Percentiles rank a stretch among this genome's conserved stretches.
Conservation (phyloP, 441 rosid species). For the Euphorbia corollata region DNA sequence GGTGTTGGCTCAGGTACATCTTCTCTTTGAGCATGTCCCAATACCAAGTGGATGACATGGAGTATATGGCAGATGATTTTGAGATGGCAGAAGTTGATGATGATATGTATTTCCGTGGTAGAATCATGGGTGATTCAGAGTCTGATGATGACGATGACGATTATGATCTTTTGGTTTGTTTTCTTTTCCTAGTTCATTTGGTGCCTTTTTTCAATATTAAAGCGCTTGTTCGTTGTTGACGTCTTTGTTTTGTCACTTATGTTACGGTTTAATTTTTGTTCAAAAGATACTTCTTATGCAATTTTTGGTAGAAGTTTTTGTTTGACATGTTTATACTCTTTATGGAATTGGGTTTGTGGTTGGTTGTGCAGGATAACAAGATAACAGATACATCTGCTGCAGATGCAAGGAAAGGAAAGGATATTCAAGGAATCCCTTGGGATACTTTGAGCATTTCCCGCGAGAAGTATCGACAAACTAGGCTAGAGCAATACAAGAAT, state of each 20-base stretch:
- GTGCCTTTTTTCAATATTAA: neutral
- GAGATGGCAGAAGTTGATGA: constrained; percentile 51
- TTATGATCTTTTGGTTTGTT: constrained; percentile 39
- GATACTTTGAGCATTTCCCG: constrained; percentile 77
- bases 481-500: constrained; percentile 83
- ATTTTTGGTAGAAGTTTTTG: neutral
- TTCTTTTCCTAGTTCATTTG: too few relatives aligned
- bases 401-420: constrained; percentile 78
- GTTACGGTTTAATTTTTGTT: neutral
- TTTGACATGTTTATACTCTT: neutral
- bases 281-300: neutral
- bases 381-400: constrained; percentile 64
- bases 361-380: constrained; percentile 41
- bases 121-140: constrained; percentile 42
- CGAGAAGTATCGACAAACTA: constrained; percentile 69
- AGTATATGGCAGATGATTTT: constrained; percentile 37
- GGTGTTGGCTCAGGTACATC: constrained; percentile 17
- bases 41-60: constrained; percentile 32
- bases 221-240: neutral
- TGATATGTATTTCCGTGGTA: constrained; percentile 37
- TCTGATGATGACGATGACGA: constrained; percentile 40
- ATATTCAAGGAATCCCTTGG: constrained; percentile 95
- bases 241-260: neutral
- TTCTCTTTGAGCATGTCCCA: constrained; percentile 30
- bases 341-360: constrained; percentile 1